Conservation (phyloP, 2,329 filamentous ascomycete genomes). For the Stachybotrys echinatus region DNA sequence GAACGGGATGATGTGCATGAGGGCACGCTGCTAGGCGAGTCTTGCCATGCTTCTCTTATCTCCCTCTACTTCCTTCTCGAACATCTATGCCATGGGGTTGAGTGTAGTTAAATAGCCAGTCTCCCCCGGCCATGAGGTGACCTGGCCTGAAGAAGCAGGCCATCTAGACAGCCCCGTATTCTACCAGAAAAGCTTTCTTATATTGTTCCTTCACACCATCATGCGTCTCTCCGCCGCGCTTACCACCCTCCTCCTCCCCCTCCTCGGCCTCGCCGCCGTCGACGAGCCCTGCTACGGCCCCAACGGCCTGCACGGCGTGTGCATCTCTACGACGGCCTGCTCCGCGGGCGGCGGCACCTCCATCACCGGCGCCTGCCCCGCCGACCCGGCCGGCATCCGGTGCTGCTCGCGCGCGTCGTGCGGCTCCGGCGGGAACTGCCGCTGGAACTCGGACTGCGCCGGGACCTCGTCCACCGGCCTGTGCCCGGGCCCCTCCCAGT, state of each 20-base stretch:
- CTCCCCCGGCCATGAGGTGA: no score
- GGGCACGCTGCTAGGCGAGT: no score
- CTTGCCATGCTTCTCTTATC: neutral
- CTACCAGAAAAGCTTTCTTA: no score
- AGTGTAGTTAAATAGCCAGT: neutral
- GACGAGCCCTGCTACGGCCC: slow-evolving; percentile 26
- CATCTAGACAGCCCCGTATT: no score
- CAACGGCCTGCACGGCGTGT: slow-evolving; percentile 24
- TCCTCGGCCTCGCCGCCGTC: slow-evolving; percentile 17
- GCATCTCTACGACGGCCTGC: slow-evolving; percentile 30
- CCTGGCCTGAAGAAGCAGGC: no score
- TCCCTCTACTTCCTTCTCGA: no score
- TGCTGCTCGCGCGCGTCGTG: slow-evolving; percentile 37
- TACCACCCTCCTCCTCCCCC: slow-evolving; percentile 7
- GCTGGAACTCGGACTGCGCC: slow-evolving; percentile 29
- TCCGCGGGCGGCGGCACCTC: slow-evolving; percentile 28
- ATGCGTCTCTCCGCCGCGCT: slow-evolving; percentile 11
- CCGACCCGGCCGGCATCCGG: slow-evolving; percentile 28
- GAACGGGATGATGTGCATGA: neutral
- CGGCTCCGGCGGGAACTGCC: slow-evolving; percentile 29
- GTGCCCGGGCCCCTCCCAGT: slow-evolving; percentile 31
- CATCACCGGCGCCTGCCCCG: slow-evolving; percentile 30
- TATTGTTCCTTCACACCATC: no score
- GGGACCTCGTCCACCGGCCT: slow-evolving; percentile 20
- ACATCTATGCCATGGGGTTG: neutral